Conservation (phyloP, 306 rosid genomes). For the Cyclanthera cordifolia region DNA sequence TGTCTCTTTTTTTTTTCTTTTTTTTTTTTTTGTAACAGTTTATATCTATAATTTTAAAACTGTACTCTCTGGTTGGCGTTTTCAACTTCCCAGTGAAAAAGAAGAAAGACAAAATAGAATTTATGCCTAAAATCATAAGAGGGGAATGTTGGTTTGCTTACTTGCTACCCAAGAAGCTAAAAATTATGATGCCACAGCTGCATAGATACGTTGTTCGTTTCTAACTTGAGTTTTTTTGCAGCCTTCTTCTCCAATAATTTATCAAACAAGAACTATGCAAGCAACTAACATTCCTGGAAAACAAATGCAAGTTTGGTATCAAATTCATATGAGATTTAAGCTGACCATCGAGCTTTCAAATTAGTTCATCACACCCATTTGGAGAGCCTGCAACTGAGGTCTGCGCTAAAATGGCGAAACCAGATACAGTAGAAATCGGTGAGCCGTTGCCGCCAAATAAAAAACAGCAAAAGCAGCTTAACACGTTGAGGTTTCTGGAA, state of each 20-base stretch:
- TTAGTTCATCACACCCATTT: background rate
- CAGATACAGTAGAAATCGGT: slow-evolving; percentile 22
- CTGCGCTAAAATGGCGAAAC: slow-evolving; percentile 13
- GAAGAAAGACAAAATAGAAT: no score
- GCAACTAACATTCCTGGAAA: background rate
- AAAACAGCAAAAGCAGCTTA: slow-evolving; percentile 32
- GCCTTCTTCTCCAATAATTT: background rate
- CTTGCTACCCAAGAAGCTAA: background rate
- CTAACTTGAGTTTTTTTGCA: background rate
- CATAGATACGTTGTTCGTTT: no score
- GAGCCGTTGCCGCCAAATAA: slow-evolving; percentile 2
- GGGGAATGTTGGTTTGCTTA: background rate
- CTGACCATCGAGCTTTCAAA: background rate
- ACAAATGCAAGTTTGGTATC: background rate
- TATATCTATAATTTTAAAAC: no score
- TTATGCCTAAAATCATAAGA: background rate
- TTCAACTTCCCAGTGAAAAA: no score
- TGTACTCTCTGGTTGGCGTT: no score
- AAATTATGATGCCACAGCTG: no score
- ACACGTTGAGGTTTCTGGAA: slow-evolving; percentile 57
- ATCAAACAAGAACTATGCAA: background rate
- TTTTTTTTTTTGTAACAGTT: no score
- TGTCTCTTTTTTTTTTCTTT: no score
- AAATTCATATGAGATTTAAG: background rate
- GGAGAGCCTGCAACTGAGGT: background rate